A percentile compares a stretch with the other conserved stretches of the same genome.
These are phyloP conservation scores for Ambrosia trifida DNA, from an alignment of 129 eudicot genomes.

Conservation along the genomic window DNA sequence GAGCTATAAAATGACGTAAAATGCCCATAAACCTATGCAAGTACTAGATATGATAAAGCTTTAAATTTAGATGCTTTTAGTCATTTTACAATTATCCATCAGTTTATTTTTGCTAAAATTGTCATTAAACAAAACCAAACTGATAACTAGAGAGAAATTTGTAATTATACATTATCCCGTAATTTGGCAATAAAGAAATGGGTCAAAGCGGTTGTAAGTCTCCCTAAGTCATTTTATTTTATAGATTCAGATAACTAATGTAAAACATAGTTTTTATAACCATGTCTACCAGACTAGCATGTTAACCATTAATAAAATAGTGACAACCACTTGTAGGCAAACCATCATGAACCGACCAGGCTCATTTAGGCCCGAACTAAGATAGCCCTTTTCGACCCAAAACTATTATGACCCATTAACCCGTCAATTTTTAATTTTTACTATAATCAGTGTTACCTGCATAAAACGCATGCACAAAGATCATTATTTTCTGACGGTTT, in stretches of 20 bases:
- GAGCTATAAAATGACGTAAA: background rate
- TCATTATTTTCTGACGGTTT: slow-evolving; percentile 59
- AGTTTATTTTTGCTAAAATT: background rate
- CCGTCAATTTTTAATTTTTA: background rate
- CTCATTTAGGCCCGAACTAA: background rate
- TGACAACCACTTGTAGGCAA: background rate
- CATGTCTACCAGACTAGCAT: background rate
- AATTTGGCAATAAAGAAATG: background rate
- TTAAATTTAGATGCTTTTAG: background rate
- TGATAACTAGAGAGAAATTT: background rate
- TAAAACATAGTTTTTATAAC: background rate
- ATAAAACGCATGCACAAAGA: slow-evolving; percentile 69
- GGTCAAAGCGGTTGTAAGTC: background rate
- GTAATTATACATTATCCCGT: background rate
- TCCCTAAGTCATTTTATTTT: background rate
- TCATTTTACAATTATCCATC: background rate
- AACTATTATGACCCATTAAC: background rate
- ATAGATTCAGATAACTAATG: background rate
- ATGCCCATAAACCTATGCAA: slow-evolving; percentile 1
- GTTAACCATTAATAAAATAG: background rate
- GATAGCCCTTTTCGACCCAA: background rate
- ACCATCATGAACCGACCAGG: background rate
- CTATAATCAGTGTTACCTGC: slow-evolving; percentile 61
- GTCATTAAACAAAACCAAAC: background rate
- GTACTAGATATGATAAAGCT: background rate